phyloP scores from a whole-genome alignment of 75 land plant genomes.

The Adiantum capillusveneris region DNA sequence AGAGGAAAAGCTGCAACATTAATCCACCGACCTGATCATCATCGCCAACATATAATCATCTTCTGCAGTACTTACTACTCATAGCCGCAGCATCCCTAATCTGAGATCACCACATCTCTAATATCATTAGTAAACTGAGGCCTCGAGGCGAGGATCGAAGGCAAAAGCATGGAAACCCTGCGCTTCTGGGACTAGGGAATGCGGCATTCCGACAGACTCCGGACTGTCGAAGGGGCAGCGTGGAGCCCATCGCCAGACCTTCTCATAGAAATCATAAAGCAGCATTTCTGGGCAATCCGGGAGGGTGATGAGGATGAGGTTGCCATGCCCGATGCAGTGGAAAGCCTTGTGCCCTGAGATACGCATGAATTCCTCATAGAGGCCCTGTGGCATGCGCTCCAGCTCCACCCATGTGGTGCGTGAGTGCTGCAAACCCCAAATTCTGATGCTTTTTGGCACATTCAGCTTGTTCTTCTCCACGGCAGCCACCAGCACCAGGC shows the following conservation, averaged over 20 bases:
- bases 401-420: conserved; percentile 54
- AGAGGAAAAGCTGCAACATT: no score
- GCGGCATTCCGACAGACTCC: not conserved
- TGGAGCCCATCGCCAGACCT: conserved; percentile 68
- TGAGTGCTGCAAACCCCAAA: conserved; percentile 62
- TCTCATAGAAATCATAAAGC: conserved; percentile 42
- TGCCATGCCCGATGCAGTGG: conserved; percentile 59
- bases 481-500: conserved; percentile 70
- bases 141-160: conserved; percentile 63
- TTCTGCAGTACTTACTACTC: no score
- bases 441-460: conserved; percentile 61
- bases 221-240: conserved; percentile 36
- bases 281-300: conserved; percentile 20
- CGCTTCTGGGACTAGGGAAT: not conserved
- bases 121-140: conserved; percentile 45
- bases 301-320: conserved; percentile 30
- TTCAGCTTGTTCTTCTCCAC: conserved; percentile 89
- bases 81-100: no score
- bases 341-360: conserved; percentile 38
- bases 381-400: conserved; percentile 72
- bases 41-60: no score
- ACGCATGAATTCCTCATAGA: conserved; percentile 47
- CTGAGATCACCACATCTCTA: no score
- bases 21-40: no score
- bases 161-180: conserved; percentile 43